Evolutionary conservation across 2,329 filamentous ascomycete species (phyloP), one percentile per base, ranked within the genome.

Genomic region (Colletotrichum brevisporum): DNA sequence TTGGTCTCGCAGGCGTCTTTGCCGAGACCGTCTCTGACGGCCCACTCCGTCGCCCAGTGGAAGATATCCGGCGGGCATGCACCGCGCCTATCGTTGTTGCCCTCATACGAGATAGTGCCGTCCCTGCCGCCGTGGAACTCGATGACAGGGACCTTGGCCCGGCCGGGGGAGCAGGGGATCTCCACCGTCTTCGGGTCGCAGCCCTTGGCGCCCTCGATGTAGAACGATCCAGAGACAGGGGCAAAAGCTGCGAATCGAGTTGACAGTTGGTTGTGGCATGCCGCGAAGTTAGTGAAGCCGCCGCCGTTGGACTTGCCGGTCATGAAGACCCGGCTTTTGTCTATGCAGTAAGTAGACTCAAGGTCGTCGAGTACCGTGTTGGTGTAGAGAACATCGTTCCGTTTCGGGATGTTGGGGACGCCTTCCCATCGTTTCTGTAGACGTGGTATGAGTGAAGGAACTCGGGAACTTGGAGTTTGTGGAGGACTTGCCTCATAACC

Each of bases 61-160:
- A 79, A 76, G 41, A 88, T 83, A 0, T 81, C 71, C 1, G 85
- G 85, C 54, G 86, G 70, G 58, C 79, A 81, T 0, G 82, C 83
- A 1, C 80, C 80, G 2, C 80, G 78, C 3, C 83, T 79, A 43
- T 77, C 78, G 3, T 67, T 31, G 2, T 80, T 82, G 1, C 85
- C 85, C 2, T 74, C 66, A 67, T 86, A 87, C 0, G 75, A 71
- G 41, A 88, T 85, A 0, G 80, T 84, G 3, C 71, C 76, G 73
- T 88, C 86, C 2, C 72, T 78, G 2, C 79, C 81, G n/a, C 85
- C 85, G 73, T 88, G 86, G 60, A 87, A 83, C 50, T 85, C 83
- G 9, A 88, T 74, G 10, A 88, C 77, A 1, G 85, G 84, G 4
- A 86, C 66, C 4, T 78, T 72, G 0, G 60, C 71, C 45, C 78